Base-by-base conservation (phyloP, 164 flowering plant species). In the Stephania yunnanensis region DNA sequence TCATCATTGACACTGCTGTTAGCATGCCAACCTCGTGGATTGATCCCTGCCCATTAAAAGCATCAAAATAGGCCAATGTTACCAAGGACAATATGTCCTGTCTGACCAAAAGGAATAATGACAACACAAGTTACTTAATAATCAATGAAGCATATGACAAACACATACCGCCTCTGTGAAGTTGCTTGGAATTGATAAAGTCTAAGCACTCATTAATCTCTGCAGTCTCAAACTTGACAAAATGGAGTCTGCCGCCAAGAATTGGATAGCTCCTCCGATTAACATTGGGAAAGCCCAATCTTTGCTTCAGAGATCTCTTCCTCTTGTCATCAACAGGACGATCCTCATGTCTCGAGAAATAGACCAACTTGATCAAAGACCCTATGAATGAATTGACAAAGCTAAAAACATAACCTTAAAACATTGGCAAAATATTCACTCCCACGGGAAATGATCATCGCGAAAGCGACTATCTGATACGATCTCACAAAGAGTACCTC, bases 211-310 rank as follows among this genome's bases (percentile, higher is more conserved):
- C 97, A 75, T 86, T 89, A 10, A 95, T 86, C 84, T 95, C 93
- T 74, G 74, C 76, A n/a, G 99, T 93, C 87, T 95, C 99, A 85
- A 95, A 95, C 85, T 95, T 95, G 50, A 95, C 99, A 84, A 95
- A 95, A 88, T 95, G 99, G 64, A 95, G 93, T 70, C 97, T 85
- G 55, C 99, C 99, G 19, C 99, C 99, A 84, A 93, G 98, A 82
- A 93, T 83, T 12, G 98, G 99, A 75, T 87, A 92, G 84, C 89
- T 92, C 83, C 95, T 89, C 76, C 93, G 83, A 65, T 73, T 89
- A 72, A 89, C 92, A 85, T 89, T 92, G 53, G 92, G 74, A 71
- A 92, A 70, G 7, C 95, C 95, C 75, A 89, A 73, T 81, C 87
- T 88, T 76, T 85, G 85, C 85, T 89, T 87, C 46, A 89, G 36